Conservation (phyloP, 345 rosid species). For the Cochlearia excelsa region DNA sequence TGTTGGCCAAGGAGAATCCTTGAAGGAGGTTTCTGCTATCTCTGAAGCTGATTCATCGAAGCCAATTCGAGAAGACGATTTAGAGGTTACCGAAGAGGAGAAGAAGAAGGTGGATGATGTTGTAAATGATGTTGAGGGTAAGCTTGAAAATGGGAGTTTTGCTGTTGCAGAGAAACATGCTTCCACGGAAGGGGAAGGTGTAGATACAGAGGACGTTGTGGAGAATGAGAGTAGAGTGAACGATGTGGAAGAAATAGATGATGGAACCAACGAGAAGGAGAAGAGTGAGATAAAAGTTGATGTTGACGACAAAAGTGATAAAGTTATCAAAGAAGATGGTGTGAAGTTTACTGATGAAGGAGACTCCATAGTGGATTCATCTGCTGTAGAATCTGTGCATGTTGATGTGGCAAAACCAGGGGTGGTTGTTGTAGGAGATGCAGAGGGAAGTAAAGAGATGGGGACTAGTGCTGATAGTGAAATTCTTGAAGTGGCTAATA, state of each 20-base stretch:
- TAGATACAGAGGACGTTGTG: conserved; percentile 22
- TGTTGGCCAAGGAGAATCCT: background rate
- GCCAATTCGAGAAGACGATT: conserved; percentile 17
- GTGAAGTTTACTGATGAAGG: conserved; percentile 36
- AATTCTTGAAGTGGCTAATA: conserved; percentile 44
- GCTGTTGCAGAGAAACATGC: conserved; percentile 39
- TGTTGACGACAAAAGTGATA: conserved; percentile 29
- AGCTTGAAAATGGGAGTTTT: conserved; percentile 33
- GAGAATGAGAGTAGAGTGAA: conserved; percentile 28
- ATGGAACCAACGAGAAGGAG: conserved; percentile 14
- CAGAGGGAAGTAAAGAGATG: conserved; percentile 36
- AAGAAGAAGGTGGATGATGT: conserved; percentile 29
- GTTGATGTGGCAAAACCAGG: conserved; percentile 35
- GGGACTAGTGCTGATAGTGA: conserved; percentile 36
- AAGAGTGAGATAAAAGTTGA: conserved; percentile 19
- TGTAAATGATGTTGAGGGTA: conserved; percentile 24
- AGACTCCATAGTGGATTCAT: conserved; percentile 30
- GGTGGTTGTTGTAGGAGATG: conserved; percentile 46
- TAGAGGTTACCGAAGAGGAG: conserved; percentile 29
- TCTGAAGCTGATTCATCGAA: conserved; percentile 33
- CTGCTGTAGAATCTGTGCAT: conserved; percentile 37
- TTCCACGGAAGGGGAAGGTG: conserved; percentile 28
- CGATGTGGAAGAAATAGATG: conserved; percentile 33
- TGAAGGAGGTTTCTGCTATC: conserved; percentile 18
- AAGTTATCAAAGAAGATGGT: conserved; percentile 24